Evolutionary conservation across 371 early-diverging fungal species (phyloP).

Genomic region (Saksenaea vasiformis): DNA sequence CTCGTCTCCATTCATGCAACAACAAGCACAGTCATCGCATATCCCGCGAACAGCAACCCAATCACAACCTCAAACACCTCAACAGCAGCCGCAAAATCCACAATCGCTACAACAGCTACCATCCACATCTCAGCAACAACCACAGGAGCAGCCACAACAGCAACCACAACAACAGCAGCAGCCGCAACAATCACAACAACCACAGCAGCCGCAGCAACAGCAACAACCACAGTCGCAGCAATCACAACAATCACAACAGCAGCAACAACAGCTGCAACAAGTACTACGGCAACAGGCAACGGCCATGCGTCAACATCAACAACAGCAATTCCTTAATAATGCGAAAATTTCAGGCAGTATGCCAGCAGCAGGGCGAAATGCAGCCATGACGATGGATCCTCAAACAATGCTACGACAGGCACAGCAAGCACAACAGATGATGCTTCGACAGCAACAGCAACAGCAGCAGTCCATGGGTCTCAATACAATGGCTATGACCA

Average conservation of each 20-base stretch:
- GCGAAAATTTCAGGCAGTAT: slow-evolving; percentile 5
- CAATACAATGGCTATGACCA: slow-evolving; percentile 21
- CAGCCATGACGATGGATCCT: slow-evolving; percentile 21
- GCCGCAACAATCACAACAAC: slow-evolving; percentile 11
- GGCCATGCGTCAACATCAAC: slow-evolving; percentile 19
- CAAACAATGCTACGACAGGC: slow-evolving; percentile 29
- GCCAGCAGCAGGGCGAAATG: slow-evolving; percentile 5
- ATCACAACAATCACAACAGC: slow-evolving; percentile 11
- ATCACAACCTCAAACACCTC: slow-evolving; percentile 8
- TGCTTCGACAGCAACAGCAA: slow-evolving; percentile 4
- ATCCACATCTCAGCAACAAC: slow-evolving; percentile 16
- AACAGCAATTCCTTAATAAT: slow-evolving; percentile 11
- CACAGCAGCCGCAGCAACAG: slow-evolving; percentile 1
- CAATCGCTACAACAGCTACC: slow-evolving; percentile 14
- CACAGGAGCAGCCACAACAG: slow-evolving; percentile 11
- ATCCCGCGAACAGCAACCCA: slow-evolving; percentile 3
- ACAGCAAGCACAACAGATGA: slow-evolving; percentile 21
- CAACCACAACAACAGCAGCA: slow-evolving; percentile 15
- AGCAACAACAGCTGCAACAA: slow-evolving; percentile 15
- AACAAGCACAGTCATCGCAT: slow-evolving; percentile 14
- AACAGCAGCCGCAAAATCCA: slow-evolving; percentile 13
- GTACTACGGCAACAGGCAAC: slow-evolving; percentile 23
- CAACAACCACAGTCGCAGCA: slow-evolving; percentile 12
- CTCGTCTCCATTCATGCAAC: slow-evolving; percentile 12
- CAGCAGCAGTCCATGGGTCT: slow-evolving; percentile 23